These are phyloP conservation scores for Plantago lanceolata DNA, from an alignment of 305 asterid species.

Conservation along the genomic window DNA sequence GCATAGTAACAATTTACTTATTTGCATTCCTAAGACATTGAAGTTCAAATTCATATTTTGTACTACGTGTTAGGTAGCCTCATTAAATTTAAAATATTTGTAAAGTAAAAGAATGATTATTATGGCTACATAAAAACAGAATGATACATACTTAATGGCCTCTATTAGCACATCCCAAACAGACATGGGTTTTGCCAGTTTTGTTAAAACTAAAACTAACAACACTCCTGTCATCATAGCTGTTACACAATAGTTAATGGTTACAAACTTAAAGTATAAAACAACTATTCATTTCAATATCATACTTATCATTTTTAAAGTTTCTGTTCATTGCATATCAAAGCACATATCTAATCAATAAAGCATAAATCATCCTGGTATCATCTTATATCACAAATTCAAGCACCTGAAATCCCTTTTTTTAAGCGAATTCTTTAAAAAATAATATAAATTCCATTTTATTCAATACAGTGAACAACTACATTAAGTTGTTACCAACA, in stretches of 20 bases:
- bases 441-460: no score
- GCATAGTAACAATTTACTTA: no score
- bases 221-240: neutral
- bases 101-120: neutral
- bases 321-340: slow-evolving; percentile 29
- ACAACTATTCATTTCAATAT: neutral
- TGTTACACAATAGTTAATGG: neutral
- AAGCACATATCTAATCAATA: neutral
- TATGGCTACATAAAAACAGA: neutral
- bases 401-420: no score
- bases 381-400: no score
- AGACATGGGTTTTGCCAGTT: neutral
- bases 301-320: slow-evolving; percentile 29
- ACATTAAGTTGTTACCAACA: no score
- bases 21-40: neutral
- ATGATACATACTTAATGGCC: neutral
- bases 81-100: neutral
- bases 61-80: neutral
- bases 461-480: no score
- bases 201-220: neutral
- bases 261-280: neutral
- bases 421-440: no score
- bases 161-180: neutral
- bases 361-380: no score
- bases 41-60: neutral